A percentile compares a stretch with the other conserved stretches of the same genome.
These are phyloP conservation scores for Xylaria multiplex DNA, from an alignment of 2,329 filamentous ascomycete species.

Conservation along the genomic window DNA sequence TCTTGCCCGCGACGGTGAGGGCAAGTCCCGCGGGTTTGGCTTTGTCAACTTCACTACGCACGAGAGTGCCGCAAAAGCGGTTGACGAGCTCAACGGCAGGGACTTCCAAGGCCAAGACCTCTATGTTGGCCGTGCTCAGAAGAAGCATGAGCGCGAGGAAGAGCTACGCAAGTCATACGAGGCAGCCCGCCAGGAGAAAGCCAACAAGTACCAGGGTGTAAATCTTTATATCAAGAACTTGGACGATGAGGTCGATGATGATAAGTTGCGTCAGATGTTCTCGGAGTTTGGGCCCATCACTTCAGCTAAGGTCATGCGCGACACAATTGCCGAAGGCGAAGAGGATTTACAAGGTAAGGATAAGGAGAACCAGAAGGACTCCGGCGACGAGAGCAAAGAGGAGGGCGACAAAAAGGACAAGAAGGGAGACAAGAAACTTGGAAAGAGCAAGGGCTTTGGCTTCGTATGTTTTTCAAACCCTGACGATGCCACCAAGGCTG, in stretches of 20 bases:
- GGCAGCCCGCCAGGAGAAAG: conserved; percentile 96
- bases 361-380: conserved; percentile 60
- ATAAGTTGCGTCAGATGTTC: conserved; percentile 96
- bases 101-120: conserved; percentile 95
- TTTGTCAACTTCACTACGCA: conserved; percentile 97
- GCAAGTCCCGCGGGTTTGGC: conserved; percentile 94
- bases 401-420: conserved; percentile 69
- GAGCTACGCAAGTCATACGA: conserved; percentile 99
- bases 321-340: conserved; percentile 69
- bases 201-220: conserved; percentile 98
- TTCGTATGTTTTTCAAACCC: conserved; percentile 99
- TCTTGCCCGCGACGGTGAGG: conserved; percentile 86
- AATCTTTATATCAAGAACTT: conserved; percentile 99
- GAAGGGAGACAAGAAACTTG: conserved; percentile 74
- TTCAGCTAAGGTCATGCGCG: conserved; percentile 99
- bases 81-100: conserved; percentile 90
- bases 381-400: conserved; percentile 62
- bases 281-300: conserved; percentile 92
- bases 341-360: conserved; percentile 64
- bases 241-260: conserved; percentile 95
- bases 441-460: conserved; percentile 99
- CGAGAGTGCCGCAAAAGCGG: conserved; percentile 84
- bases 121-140: conserved; percentile 97
- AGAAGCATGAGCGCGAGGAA: conserved; percentile 99
- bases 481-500: conserved; percentile 98